phyloP scores from a whole-genome alignment of 495 filamentous ascomycete species.

The Terfezia boudieri region DNA sequence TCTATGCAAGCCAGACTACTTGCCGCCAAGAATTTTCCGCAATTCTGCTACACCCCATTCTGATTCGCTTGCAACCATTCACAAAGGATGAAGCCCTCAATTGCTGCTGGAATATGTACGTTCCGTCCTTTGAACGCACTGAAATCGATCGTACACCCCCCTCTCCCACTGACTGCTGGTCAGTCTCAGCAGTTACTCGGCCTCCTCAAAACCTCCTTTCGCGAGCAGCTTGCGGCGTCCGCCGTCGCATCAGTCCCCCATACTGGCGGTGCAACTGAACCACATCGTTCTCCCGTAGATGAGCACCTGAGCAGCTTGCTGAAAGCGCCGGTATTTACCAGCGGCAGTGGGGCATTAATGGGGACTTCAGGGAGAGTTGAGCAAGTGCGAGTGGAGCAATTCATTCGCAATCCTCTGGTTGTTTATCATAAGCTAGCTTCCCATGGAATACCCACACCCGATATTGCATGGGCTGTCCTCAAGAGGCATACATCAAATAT shows the following conservation, averaged over 20 bases:
- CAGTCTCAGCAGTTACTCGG: conserved; percentile 2
- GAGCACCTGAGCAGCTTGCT: background rate
- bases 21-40: too few species aligned
- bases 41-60: too few species aligned
- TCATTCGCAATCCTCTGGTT: background rate
- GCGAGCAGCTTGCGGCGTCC: background rate
- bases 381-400: background rate
- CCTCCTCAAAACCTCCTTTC: conserved; percentile 1
- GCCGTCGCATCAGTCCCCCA: background rate
- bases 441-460: background rate
- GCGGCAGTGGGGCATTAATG: background rate
- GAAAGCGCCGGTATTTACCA: background rate
- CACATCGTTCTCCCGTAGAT: background rate
- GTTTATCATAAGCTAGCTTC: conserved; percentile 1
- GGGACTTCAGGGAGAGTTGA: background rate
- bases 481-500: background rate
- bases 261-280: background rate
- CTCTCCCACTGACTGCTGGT: background rate
- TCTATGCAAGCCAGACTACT: too few species aligned
- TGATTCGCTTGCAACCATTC: too few species aligned
- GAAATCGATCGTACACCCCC: background rate
- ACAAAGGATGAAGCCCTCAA: too few species aligned
- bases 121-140: background rate
- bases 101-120: too few species aligned
- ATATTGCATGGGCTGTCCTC: background rate